Conservation (phyloP, 768 basidiomycete species). For the Suillus weaverae region DNA sequence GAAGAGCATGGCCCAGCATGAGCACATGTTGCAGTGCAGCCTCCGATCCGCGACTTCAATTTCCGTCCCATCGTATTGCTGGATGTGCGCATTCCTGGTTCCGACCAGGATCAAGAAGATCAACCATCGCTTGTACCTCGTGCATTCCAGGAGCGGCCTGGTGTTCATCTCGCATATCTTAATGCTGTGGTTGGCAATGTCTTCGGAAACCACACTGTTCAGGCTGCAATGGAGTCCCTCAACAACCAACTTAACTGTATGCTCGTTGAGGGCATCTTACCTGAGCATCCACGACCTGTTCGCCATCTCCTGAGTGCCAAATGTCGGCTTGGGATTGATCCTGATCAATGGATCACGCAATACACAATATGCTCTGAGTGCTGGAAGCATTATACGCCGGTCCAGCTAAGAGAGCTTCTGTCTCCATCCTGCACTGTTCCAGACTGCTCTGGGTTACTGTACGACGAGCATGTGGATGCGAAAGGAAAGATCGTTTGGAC, state of each 20-base stretch:
- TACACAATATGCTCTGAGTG: conserved; percentile 7
- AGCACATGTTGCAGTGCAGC: no score
- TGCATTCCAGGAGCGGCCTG: background rate
- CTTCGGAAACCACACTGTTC: background rate
- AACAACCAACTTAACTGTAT: conserved; percentile 7
- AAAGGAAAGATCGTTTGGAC: background rate
- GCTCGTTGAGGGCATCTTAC: conserved; percentile 5
- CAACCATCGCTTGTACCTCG: background rate
- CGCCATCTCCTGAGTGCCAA: conserved; percentile 13
- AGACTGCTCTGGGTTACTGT: background rate
- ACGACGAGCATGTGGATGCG: background rate
- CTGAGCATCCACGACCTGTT: conserved; percentile 10
- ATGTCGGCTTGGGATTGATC: conserved; percentile 25
- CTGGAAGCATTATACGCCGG: background rate
- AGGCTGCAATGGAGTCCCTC: background rate
- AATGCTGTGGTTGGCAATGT: background rate
- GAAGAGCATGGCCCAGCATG: no score
- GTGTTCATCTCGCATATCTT: background rate
- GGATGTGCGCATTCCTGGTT: background rate
- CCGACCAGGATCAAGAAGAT: background rate
- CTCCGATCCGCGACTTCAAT: background rate
- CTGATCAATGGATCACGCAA: conserved; percentile 24
- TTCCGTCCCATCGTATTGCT: background rate
- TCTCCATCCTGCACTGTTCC: background rate
- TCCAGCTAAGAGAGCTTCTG: background rate